Conservation (phyloP, 352 stramenopile genomes). For the Phytophthora tubulina region DNA sequence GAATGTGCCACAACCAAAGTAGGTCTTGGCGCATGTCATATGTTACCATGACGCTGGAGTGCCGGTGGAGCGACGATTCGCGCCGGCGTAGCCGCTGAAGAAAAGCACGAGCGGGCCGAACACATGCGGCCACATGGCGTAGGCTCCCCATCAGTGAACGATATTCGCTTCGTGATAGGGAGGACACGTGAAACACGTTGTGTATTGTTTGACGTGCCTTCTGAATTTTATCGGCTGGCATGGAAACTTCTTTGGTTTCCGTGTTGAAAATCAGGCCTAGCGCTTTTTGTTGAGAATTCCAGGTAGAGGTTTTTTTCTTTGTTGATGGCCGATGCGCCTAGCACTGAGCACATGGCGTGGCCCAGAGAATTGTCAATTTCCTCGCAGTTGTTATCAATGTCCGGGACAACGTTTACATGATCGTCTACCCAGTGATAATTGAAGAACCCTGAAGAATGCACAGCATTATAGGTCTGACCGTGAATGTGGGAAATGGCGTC, state of each 20-base stretch:
- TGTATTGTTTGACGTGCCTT: too few relatives aligned
- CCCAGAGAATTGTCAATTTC: not conserved
- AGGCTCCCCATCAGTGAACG: not conserved
- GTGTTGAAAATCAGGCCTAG: not conserved
- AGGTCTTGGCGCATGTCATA: too few relatives aligned
- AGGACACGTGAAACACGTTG: too few relatives aligned
- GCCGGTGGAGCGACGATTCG: not conserved
- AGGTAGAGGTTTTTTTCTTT: not conserved
- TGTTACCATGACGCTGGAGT: too few relatives aligned
- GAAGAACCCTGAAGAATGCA: too few relatives aligned
- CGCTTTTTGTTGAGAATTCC: not conserved
- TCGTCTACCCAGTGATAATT: too few relatives aligned
- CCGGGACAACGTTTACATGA: too few relatives aligned
- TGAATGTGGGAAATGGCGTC: not conserved
- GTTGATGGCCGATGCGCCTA: not conserved
- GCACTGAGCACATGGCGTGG: not conserved
- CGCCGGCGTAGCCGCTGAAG: not conserved
- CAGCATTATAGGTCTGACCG: not conserved
- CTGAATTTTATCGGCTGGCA: not conserved
- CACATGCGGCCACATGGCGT: not conserved
- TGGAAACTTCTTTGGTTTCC: not conserved
- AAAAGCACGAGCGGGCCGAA: not conserved
- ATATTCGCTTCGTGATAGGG: not conserved
- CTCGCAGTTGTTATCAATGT: not conserved
- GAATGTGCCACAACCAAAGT: too few relatives aligned